Evolutionary conservation across 108 stramenopile species (phyloP).

Genomic region (Aurantiochytrium sp.): DNA sequence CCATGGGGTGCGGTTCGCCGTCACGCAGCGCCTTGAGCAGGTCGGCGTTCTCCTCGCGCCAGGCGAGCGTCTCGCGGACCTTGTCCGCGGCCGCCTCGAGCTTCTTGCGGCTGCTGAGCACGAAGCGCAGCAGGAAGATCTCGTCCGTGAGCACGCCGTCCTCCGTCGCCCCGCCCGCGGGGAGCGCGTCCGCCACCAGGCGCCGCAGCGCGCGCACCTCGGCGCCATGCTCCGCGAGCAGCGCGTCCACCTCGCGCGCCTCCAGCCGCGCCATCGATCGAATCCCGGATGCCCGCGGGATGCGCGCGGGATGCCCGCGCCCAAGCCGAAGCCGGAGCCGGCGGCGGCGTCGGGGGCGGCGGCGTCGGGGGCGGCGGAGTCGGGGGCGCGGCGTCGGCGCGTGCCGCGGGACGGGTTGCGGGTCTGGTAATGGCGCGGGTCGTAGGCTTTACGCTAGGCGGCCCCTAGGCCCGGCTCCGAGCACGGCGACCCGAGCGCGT

Average conservation of each 20-base stretch:
- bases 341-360: too few relatives aligned
- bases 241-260: neutral
- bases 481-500: too few relatives aligned
- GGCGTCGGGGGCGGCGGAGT: too few relatives aligned
- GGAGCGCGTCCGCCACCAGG: neutral
- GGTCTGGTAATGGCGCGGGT: too few relatives aligned
- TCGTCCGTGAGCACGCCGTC: neutral
- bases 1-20: neutral
- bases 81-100: neutral
- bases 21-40: neutral
- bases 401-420: too few relatives aligned
- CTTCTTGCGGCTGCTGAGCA: neutral
- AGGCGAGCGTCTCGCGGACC: neutral
- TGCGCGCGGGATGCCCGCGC: too few relatives aligned
- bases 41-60: neutral
- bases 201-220: neutral
- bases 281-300: neutral
- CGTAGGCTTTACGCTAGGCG: too few relatives aligned
- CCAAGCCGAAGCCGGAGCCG: too few relatives aligned
- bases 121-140: neutral
- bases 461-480: too few relatives aligned
- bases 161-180: neutral
- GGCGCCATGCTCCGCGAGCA: neutral
- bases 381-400: too few relatives aligned
- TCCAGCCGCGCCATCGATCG: neutral